These are phyloP conservation scores for button mushroom (Agaricus bisporus) DNA, from an alignment of 768 basidiomycete genomes.

Conservation along the genomic window DNA sequence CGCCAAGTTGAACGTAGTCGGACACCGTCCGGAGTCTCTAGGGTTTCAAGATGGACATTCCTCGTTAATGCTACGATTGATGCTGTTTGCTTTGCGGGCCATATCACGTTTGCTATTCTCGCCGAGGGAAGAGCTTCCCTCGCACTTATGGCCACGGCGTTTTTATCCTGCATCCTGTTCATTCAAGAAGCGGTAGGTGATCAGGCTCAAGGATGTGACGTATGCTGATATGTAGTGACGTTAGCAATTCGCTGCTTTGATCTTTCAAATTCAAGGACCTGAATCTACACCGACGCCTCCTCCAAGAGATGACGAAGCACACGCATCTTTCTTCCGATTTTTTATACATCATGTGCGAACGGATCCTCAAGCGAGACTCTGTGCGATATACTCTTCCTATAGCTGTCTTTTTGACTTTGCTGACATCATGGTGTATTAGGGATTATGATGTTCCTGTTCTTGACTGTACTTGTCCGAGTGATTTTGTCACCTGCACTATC, in stretches of 20 bases:
- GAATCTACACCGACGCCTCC: conserved; percentile 40
- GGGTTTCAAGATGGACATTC: conserved; percentile 81
- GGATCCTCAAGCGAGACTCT: conserved; percentile 68
- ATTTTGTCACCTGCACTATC: conserved; percentile 63
- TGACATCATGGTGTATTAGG: conserved; percentile 31
- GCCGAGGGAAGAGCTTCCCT: conserved; percentile 79
- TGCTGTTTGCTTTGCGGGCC: conserved; percentile 79
- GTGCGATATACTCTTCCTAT: conserved; percentile 26
- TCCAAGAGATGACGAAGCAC: conserved; percentile 19
- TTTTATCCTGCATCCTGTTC: conserved; percentile 74
- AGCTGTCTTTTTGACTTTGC: conserved; percentile 15
- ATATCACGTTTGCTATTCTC: conserved; percentile 83
- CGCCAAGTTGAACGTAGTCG: conserved; percentile 72
- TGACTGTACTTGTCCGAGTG: conserved; percentile 70
- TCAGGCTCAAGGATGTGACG: not conserved
- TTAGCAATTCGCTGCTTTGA: conserved; percentile 79
- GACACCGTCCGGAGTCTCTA: conserved; percentile 72
- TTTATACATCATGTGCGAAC: conserved; percentile 54
- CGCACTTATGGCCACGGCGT: conserved; percentile 78
- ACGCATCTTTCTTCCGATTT: conserved; percentile 40
- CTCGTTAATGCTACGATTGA: conserved; percentile 75
- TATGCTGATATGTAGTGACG: not conserved
- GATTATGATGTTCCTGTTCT: conserved; percentile 59
- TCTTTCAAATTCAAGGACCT: conserved; percentile 79
- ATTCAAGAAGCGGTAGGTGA: conserved; percentile 73